Base-by-base conservation (phyloP, 495 filamentous ascomycete genomes). In the Daldinia vernicosa region DNA sequence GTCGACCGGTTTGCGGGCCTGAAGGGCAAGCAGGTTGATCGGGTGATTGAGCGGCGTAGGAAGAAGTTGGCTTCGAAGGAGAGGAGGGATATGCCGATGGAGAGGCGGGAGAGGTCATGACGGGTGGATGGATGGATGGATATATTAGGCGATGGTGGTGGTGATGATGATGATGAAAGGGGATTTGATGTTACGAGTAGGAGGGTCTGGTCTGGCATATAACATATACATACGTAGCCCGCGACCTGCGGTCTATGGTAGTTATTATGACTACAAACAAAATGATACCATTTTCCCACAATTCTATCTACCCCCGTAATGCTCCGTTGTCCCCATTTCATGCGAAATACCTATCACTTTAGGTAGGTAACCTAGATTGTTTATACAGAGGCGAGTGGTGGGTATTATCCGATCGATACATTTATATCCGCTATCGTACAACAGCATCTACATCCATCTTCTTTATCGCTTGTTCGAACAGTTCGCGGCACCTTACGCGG, bases 31-130 rank as follows among this genome's bases (percentile, higher is more conserved):
- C 89, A 98, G 78, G 85, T 93, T 47, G 90, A 93, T 39, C 90
- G 88, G 79, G 89, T 87, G 15, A 88, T 97, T 67, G 93, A 95
- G 85, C 84, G 91, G 75, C 85, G 91, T 74, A 80, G 94, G 76
- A 96, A 95, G 89, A 97, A 95, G 90, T 79, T 89, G 19, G 86
- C 90, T 28, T 82, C 86, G 0, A 93, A 88, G 84, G 93, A 97
- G 87, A 90, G 88, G 81, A 94, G 89, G 86, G 82, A 86, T 64
- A 87, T 95, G 89, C 93, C 93, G 3, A 80, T 82, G 70, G 85
- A 47, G 24, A 86, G 93, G 70, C 84, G 91, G 73, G 85, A 66
- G 40, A n/a, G 27, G 26, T 39, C 1, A 61, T 32, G 22, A 50
- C 61, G 59, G 75, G 45, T 45, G 67, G 26, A 12, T 17, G 75